phyloP scores from a whole-genome alignment of 106 monocot genomes.

The Chionographis japonica region DNA sequence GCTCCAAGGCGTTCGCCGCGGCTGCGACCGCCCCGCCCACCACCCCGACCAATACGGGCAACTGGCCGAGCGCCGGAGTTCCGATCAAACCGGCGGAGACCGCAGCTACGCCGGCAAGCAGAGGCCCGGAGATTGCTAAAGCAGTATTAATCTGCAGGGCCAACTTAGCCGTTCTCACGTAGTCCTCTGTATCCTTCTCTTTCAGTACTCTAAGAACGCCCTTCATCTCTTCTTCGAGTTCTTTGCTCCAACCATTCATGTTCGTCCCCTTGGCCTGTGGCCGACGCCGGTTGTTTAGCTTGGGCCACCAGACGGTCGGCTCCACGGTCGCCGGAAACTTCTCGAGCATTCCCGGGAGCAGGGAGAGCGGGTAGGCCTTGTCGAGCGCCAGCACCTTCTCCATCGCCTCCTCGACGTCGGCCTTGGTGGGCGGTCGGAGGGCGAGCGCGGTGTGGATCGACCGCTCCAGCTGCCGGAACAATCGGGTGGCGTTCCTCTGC shows the following conservation, averaged over 20 bases:
- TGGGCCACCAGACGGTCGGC: constrained; percentile 80
- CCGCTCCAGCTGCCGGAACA: constrained; percentile 65
- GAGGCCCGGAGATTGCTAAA: constrained; percentile 56
- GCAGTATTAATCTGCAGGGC: constrained; percentile 46
- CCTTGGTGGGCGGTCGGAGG: constrained; percentile 1
- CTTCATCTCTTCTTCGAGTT: constrained; percentile 47
- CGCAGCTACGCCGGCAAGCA: constrained; percentile 48
- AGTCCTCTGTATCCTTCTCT: constrained; percentile 50
- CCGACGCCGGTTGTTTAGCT: not conserved
- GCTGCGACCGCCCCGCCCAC: constrained; percentile 63
- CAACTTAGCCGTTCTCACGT: constrained; percentile 29
- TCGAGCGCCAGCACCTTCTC: constrained; percentile 68
- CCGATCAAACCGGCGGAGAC: constrained; percentile 24
- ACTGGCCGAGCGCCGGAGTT: constrained; percentile 13
- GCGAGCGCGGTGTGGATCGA: constrained; percentile 31
- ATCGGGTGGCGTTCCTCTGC: constrained; percentile 67
- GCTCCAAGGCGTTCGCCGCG: constrained; percentile 59
- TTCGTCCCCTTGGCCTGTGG: not conserved
- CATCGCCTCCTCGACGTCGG: constrained; percentile 46
- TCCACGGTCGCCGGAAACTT: constrained; percentile 68
- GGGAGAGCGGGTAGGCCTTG: constrained; percentile 67
- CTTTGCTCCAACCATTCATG: constrained; percentile 49
- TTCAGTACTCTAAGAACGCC: constrained; percentile 43
- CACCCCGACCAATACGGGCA: constrained; percentile 25
- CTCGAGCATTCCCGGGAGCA: constrained; percentile 73